Percentiles rank a stretch among this genome's conserved stretches.
phyloP scores from a whole-genome alignment of 1,284 basidiomycete species.

The Rhodotorula glutinis region DNA sequence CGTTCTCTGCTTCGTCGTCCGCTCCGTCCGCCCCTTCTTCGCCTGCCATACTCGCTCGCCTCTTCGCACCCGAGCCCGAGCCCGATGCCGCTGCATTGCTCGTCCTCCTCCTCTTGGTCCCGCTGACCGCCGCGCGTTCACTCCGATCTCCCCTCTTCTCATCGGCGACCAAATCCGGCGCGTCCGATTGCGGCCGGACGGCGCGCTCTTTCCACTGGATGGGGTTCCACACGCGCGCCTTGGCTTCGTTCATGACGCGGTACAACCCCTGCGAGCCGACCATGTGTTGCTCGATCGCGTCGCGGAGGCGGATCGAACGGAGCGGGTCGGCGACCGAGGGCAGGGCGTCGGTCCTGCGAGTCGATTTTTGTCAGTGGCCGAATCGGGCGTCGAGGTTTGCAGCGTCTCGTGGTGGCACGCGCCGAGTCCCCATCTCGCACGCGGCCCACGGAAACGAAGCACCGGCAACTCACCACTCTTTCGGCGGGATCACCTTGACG shows the following conservation, averaged over 20 bases:
- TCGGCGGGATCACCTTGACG: conserved; percentile 87
- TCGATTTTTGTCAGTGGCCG: neutral
- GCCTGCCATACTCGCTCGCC: conserved; percentile 50
- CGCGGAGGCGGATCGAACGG: conserved; percentile 66
- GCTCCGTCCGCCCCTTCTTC: conserved; percentile 45
- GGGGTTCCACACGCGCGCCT: conserved; percentile 59
- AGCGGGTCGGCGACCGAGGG: conserved; percentile 66
- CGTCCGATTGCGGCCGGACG: conserved; percentile 23
- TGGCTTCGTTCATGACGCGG: conserved; percentile 86
- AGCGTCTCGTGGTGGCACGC: no score
- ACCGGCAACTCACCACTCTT: conserved; percentile 70
- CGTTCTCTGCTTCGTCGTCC: conserved; percentile 39
- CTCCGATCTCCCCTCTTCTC: conserved; percentile 29
- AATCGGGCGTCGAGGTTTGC: neutral
- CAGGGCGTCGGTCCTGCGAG: conserved; percentile 65
- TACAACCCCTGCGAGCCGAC: conserved; percentile 78
- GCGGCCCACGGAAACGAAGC: no score
- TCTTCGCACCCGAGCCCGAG: no score
- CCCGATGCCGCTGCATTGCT: conserved; percentile 19
- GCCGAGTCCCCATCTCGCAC: no score
- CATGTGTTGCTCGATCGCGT: conserved; percentile 89
- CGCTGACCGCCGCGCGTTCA: conserved; percentile 22
- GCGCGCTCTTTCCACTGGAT: conserved; percentile 44
- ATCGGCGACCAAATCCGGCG: conserved; percentile 34
- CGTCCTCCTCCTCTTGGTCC: conserved; percentile 1